Evolutionary conservation across 139 green algal genomes (phyloP).

Genomic region (Closterium sp.): DNA sequence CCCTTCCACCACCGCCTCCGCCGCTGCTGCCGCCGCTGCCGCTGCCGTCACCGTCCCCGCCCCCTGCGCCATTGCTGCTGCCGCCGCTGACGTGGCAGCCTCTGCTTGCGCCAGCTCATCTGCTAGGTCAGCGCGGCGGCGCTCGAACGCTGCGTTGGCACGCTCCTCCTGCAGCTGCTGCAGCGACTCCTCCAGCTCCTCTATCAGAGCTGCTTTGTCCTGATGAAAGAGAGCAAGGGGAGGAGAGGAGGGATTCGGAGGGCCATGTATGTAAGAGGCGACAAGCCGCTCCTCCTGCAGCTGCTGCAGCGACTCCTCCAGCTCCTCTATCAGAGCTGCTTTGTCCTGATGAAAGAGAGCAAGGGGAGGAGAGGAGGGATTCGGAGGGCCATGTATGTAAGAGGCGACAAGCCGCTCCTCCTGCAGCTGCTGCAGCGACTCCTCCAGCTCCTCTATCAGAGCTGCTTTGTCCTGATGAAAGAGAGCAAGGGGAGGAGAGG

Average conservation of each 20-base stretch:
- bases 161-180: constrained; percentile 56
- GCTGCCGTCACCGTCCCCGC: constrained; percentile 46
- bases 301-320: constrained; percentile 73
- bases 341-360: constrained; percentile 63
- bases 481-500: neutral
- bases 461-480: constrained; percentile 70
- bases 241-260: neutral
- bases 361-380: neutral
- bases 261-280: neutral
- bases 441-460: too few species aligned
- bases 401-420: too few species aligned
- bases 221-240: constrained; percentile 14
- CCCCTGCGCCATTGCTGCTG: constrained; percentile 58
- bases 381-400: neutral
- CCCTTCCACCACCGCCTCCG: constrained; percentile 15
- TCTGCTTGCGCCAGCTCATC: constrained; percentile 62
- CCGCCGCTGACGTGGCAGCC: constrained; percentile 58
- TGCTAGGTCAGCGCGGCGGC: constrained; percentile 19
- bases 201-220: constrained; percentile 78
- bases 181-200: constrained; percentile 82
- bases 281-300: constrained; percentile 33
- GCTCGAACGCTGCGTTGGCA: constrained; percentile 26
- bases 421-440: too few species aligned
- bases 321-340: constrained; percentile 77
- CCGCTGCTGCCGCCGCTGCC: constrained; percentile 53